A percentile compares a stretch with the other conserved stretches of the same genome.
These are phyloP conservation scores for Leishmania major DNA, from an alignment of 208 protist species.

Conservation along the genomic window DNA sequence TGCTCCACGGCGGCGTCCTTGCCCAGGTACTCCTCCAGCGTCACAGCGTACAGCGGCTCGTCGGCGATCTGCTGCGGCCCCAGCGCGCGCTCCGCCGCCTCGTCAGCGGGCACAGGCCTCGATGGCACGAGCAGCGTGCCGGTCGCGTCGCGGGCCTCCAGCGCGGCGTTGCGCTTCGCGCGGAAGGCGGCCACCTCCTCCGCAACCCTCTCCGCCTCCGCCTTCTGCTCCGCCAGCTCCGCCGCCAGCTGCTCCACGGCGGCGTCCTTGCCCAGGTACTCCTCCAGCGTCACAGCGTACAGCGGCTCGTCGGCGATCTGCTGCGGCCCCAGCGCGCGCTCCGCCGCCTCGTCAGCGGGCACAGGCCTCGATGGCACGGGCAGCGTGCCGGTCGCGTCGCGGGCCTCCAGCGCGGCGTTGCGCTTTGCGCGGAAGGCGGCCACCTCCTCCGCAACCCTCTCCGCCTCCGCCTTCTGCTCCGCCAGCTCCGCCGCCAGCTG, in stretches of 20 bases:
- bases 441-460: slow-evolving; percentile 1
- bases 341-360: slow-evolving; percentile 23
- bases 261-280: not conserved
- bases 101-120: slow-evolving; percentile 1
- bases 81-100: not conserved
- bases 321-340: slow-evolving; percentile 19
- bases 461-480: not conserved
- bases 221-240: not conserved
- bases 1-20: not conserved
- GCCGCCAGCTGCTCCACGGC: not conserved
- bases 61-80: not conserved
- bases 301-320: slow-evolving; percentile 27
- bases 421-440: slow-evolving; percentile 19
- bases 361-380: slow-evolving; percentile 16
- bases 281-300: slow-evolving; percentile 32
- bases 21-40: not conserved
- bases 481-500: slow-evolving; percentile 8
- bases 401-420: slow-evolving; percentile 28
- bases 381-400: slow-evolving; percentile 34
- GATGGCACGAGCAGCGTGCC: slow-evolving; percentile 28
- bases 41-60: not conserved
- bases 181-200: slow-evolving; percentile 13
- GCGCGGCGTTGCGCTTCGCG: not conserved
- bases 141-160: slow-evolving; percentile 27
- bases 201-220: not conserved